A percentile compares a stretch with the other conserved stretches of the same genome.
phyloP scores from a whole-genome alignment of 1,284 basidiomycete species.

The Cyathus pygmaeus region DNA sequence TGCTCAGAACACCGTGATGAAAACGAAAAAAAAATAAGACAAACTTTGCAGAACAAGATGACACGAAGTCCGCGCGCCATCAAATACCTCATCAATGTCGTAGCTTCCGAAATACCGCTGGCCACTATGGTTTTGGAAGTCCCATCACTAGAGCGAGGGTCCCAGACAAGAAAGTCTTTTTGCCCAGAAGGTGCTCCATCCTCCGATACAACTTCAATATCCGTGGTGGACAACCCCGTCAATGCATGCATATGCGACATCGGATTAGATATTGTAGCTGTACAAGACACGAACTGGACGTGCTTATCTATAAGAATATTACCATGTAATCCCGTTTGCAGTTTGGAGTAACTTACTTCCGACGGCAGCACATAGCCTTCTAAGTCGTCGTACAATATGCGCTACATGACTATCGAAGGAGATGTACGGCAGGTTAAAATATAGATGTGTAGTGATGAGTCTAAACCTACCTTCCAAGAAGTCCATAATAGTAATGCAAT shows the following conservation, averaged over 20 bases:
- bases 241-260: slow-evolving; percentile 78
- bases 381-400: slow-evolving; percentile 78
- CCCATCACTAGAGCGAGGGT: slow-evolving; percentile 66
- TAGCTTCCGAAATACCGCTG: slow-evolving; percentile 79
- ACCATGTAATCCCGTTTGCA: neutral
- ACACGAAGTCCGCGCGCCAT: slow-evolving; percentile 86
- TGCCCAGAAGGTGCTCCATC: slow-evolving; percentile 87
- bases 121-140: slow-evolving; percentile 12
- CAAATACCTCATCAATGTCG: slow-evolving; percentile 79
- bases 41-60: slow-evolving; percentile 89
- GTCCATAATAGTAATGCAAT: slow-evolving; percentile 81
- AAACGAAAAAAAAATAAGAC: slow-evolving; percentile 7
- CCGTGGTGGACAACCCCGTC: slow-evolving; percentile 72
- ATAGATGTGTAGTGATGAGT: neutral
- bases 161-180: slow-evolving; percentile 86
- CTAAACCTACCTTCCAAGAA: slow-evolving; percentile 70
- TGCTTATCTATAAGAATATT: slow-evolving; percentile 56
- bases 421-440: neutral
- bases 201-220: slow-evolving; percentile 77
- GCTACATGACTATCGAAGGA: slow-evolving; percentile 75
- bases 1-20: neutral
- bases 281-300: slow-evolving; percentile 85
- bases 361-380: slow-evolving; percentile 84
- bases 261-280: slow-evolving; percentile 90
- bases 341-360: slow-evolving; percentile 71